phyloP scores from a whole-genome alignment of 306 rosid species.

The Lathyrus aphaca region DNA sequence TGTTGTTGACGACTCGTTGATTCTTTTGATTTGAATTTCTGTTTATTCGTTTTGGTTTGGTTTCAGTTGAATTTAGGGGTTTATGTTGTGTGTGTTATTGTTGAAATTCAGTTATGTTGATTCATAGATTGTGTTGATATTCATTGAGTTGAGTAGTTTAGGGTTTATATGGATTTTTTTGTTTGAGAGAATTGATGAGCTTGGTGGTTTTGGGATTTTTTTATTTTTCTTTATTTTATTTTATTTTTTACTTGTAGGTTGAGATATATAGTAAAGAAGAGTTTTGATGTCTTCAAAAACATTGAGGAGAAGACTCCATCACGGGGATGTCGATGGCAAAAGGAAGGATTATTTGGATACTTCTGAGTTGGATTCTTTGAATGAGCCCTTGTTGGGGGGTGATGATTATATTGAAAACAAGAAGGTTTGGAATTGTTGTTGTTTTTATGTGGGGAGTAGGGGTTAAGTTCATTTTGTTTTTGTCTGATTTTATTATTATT shows the following conservation, averaged over 20 bases:
- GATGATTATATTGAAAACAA: conserved; percentile 46
- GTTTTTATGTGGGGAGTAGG: background rate
- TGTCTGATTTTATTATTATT: background rate
- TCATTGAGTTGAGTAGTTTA: conserved; percentile 7
- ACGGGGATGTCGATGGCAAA: conserved; percentile 79
- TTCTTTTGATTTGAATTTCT: conserved; percentile 21
- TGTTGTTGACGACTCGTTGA: background rate
- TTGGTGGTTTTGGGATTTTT: conserved; percentile 35
- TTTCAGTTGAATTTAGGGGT: conserved; percentile 41
- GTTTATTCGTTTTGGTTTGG: conserved; percentile 7
- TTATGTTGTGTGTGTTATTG: conserved; percentile 25
- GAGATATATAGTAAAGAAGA: conserved; percentile 4
- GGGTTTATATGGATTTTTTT: conserved; percentile 22
- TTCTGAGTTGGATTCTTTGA: conserved; percentile 56
- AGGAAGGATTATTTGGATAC: conserved; percentile 56
- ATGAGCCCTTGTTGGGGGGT: conserved; percentile 69
- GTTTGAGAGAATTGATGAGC: conserved; percentile 24
- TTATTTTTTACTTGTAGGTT: conserved; percentile 47
- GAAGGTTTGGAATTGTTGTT: conserved; percentile 50
- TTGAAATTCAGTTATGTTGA: conserved; percentile 28
- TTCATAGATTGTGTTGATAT: conserved; percentile 13
- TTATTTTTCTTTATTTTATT: conserved; percentile 3
- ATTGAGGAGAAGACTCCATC: conserved; percentile 86
- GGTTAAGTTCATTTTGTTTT: conserved; percentile 1
- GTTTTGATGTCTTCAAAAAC: conserved; percentile 63